phyloP scores from a whole-genome alignment of 352 stramenopile species.

The Globisporangium nunn region DNA sequence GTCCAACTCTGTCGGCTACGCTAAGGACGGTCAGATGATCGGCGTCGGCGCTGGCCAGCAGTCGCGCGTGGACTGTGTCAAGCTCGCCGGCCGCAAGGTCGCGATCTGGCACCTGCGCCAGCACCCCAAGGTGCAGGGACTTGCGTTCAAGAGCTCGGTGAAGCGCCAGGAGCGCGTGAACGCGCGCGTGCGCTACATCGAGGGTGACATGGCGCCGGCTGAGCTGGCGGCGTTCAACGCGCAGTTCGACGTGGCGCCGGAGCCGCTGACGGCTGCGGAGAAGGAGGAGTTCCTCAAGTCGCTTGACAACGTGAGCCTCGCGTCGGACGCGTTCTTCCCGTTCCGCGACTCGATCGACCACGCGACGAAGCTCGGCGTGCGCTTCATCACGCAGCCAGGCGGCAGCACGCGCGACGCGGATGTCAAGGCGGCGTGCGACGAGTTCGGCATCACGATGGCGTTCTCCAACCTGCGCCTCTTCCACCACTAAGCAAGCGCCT shows the following conservation, averaged over 20 bases:
- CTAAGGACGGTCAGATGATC: constrained; percentile 99
- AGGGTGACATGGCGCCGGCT: constrained; percentile 96
- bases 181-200: constrained; percentile 98
- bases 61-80: constrained; percentile 98
- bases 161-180: constrained; percentile 99
- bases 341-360: constrained; percentile 99
- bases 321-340: constrained; percentile 99
- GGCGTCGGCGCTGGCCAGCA: constrained; percentile 99
- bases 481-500: constrained; percentile 91
- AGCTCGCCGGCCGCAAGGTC: constrained; percentile 98
- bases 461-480: constrained; percentile 98
- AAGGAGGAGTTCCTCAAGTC: constrained; percentile 94
- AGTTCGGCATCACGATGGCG: constrained; percentile 99
- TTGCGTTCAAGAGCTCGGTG: constrained; percentile 95
- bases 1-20: constrained; percentile 98
- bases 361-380: constrained; percentile 91
- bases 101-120: constrained; percentile 97
- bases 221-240: constrained; percentile 94
- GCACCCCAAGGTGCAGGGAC: constrained; percentile 93
- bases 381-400: constrained; percentile 96
- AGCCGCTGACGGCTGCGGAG: constrained; percentile 91
- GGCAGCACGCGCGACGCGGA: constrained; percentile 84
- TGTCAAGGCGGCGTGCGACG: constrained; percentile 92
- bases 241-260: constrained; percentile 92
- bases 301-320: constrained; percentile 91